Conservation (phyloP, 192 early-diverging fungal species). For the Coemansia sp. region DNA sequence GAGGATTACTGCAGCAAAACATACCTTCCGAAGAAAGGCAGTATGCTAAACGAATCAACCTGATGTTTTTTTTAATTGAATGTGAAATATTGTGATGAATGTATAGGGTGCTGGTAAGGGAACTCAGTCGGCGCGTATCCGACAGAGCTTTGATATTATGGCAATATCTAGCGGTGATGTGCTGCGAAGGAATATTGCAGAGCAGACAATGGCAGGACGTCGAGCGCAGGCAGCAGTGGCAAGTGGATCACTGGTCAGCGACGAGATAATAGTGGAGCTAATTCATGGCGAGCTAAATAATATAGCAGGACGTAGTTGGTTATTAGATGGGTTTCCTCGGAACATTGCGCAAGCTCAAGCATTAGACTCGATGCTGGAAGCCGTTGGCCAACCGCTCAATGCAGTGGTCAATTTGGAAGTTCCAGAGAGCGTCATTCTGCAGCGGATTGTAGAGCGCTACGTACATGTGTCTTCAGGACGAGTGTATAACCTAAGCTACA, state of each 20-base stretch:
- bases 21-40: background rate
- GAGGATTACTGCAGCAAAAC: background rate
- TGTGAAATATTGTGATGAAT: background rate
- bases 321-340: slow-evolving; percentile 92
- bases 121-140: slow-evolving; percentile 81
- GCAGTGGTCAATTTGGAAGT: slow-evolving; percentile 89
- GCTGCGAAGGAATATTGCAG: slow-evolving; percentile 77
- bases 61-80: background rate
- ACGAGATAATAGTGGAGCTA: slow-evolving; percentile 44
- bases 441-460: slow-evolving; percentile 92
- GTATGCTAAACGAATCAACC: background rate
- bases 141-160: slow-evolving; percentile 63
- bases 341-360: slow-evolving; percentile 77
- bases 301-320: slow-evolving; percentile 60
- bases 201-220: slow-evolving; percentile 62
- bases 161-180: slow-evolving; percentile 87
- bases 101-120: slow-evolving; percentile 81
- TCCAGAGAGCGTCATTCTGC: slow-evolving; percentile 84
- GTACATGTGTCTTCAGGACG: slow-evolving; percentile 89
- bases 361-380: slow-evolving; percentile 57
- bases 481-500: slow-evolving; percentile 92
- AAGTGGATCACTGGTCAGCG: slow-evolving; percentile 38
- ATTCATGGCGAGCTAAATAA: slow-evolving; percentile 39
- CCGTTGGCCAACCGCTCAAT: slow-evolving; percentile 66
- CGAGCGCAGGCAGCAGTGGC: slow-evolving; percentile 54